Percentiles rank a stretch among this genome's conserved stretches.
These are phyloP conservation scores for Trichomonas tenax DNA, from an alignment of 208 protist genomes.

Conservation along the genomic window DNA sequence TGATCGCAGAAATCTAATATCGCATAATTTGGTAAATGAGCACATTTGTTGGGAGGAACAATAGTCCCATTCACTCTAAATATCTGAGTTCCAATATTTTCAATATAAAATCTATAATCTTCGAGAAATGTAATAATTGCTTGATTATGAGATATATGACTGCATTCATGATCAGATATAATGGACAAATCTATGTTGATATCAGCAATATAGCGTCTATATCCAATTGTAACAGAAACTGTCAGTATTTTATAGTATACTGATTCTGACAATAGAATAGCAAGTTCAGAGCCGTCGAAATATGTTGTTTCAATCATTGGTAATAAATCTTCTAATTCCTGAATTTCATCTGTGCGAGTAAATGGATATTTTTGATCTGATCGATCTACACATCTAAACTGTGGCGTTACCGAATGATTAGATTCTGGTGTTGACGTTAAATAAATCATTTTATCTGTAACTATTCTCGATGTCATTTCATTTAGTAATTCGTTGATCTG, in stretches of 20 bases:
- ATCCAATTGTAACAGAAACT: background rate
- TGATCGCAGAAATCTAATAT: background rate
- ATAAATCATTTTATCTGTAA: background rate
- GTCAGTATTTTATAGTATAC: background rate
- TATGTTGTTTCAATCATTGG: background rate
- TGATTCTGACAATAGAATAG: background rate
- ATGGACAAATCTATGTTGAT: background rate
- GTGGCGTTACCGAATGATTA: background rate
- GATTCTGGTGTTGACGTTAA: background rate
- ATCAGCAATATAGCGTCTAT: background rate
- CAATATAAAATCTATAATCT: constrained; percentile 1
- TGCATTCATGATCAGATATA: background rate
- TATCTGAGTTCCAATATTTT: background rate
- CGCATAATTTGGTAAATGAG: background rate
- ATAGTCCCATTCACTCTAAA: background rate
- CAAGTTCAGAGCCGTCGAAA: background rate
- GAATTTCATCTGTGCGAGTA: background rate
- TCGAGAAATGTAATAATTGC: background rate
- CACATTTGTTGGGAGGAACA: background rate
- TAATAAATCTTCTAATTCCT: background rate
- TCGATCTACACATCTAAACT: background rate
- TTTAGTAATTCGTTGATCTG: background rate
- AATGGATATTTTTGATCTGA: background rate
- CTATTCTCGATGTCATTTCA: background rate
- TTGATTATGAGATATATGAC: background rate